phyloP scores from a whole-genome alignment of 495 filamentous ascomycete species.

The Saxophila tyrrhenica region DNA sequence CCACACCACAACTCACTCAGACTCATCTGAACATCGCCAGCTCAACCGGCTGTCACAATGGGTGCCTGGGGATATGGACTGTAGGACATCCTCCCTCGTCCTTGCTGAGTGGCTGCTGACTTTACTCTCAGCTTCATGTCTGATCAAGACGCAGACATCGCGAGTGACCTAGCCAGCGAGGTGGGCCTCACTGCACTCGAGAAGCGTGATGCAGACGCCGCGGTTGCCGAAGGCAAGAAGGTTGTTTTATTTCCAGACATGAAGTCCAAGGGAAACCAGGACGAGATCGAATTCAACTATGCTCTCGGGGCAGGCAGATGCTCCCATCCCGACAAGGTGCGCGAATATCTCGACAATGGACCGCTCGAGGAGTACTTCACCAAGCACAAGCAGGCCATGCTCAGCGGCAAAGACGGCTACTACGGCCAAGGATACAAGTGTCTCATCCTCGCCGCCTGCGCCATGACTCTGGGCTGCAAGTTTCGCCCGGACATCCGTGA shows the following conservation, averaged over 20 bases:
- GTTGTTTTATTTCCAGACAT: background rate
- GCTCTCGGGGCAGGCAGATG: background rate
- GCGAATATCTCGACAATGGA: background rate
- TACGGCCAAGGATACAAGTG: background rate
- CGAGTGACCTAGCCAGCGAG: background rate
- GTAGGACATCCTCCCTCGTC: background rate
- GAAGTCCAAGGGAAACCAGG: background rate
- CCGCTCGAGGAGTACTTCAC: background rate
- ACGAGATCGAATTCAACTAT: background rate
- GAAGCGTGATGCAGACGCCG: background rate
- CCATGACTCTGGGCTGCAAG: background rate
- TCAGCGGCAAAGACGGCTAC: background rate
- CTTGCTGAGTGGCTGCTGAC: background rate
- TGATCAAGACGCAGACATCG: background rate
- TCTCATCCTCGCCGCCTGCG: background rate
- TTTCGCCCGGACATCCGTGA: background rate
- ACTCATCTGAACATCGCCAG: no score
- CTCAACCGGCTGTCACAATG: no score
- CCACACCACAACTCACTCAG: no score
- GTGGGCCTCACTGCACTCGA: background rate
- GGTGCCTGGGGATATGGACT: background rate
- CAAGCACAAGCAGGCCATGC: background rate
- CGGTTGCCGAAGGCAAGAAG: background rate
- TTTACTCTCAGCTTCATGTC: background rate
- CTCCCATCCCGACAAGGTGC: background rate